phyloP scores from a whole-genome alignment of 306 rosid genomes.

The Cajanus cajan region DNA sequence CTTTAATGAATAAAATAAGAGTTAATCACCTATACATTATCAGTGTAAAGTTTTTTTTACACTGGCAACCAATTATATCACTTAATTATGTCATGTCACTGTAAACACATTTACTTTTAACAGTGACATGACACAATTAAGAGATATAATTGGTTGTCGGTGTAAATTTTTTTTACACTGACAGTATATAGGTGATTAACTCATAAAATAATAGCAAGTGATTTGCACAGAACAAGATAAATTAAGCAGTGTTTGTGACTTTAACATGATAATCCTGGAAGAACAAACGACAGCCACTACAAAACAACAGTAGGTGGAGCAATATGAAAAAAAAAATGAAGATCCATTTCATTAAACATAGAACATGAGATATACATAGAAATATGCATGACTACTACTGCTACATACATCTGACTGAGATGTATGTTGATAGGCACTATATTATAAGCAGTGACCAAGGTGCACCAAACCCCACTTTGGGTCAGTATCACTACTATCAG shows the following conservation, averaged over 20 bases:
- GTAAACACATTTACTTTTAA: too few relatives aligned
- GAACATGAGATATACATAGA: slow-evolving; percentile 36
- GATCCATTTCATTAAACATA: slow-evolving; percentile 36
- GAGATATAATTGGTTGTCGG: too few relatives aligned
- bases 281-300: not conserved
- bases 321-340: slow-evolving; percentile 26
- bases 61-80: too few relatives aligned
- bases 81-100: too few relatives aligned
- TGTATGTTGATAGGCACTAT: not conserved
- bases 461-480: slow-evolving; percentile 31
- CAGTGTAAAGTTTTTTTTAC: too few relatives aligned
- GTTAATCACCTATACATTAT: too few relatives aligned
- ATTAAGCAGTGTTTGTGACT: too few relatives aligned
- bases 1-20: not conserved
- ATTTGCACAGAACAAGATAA: too few relatives aligned
- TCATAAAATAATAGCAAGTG: too few relatives aligned
- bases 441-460: not conserved
- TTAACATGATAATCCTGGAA: not conserved
- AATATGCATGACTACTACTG: slow-evolving; percentile 22
- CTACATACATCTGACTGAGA: slow-evolving; percentile 17
- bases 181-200: too few relatives aligned
- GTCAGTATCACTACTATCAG: slow-evolving; percentile 12
- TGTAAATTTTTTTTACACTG: too few relatives aligned
- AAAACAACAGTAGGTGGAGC: not conserved
- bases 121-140: too few relatives aligned